Base-by-base conservation (phyloP, 2,329 filamentous ascomycete genomes). In the Trichoderma lentiforme region DNA sequence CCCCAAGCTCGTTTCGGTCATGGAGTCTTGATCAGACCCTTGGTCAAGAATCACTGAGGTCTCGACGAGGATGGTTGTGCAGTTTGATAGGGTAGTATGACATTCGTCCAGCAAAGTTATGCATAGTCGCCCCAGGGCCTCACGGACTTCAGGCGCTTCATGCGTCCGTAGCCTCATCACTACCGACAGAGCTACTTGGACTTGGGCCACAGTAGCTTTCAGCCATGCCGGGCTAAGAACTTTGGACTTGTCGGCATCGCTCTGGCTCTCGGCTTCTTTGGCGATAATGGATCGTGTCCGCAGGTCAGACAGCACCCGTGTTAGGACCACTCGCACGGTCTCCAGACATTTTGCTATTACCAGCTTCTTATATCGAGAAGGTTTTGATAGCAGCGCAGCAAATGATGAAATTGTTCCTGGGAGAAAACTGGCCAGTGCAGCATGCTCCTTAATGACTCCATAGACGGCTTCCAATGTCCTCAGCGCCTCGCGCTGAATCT, bases 341-440 rank as follows among this genome's bases (percentile, higher is more conserved):
- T 87, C 82, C 8, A 97, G 79, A 21, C 88, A 88, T 70, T 83
- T 83, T 28, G 90, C 83, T 7, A 98, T 83, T 0, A 97, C 87
- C 53, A 86, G 80, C 1, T 80, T 81, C 75, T 87, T 89, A 58
- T 85, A 82, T 12, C 87, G 86, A 53, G 87, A 88, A 0, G 91
- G 92, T 0, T 90, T 89, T 5, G 92, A 91, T 65, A 97, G 82
- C 0, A 94, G 84, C 77, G 92, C 95, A 2, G 92, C 91, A 28
- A 99, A 83, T 1, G 90, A 89, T 3, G 96, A 98, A 0, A 97
- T 89, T 0, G 93, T 93, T 11, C 95, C 94, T 0, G 97, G 96
- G 56, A 98, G 85, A 77, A 99, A 96, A 73, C 89, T 95, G 11
- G 94, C 93, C 71, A 97, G 84, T 3, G 93, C 89, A n/a, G 92